phyloP scores from a whole-genome alignment of 140 eudicot genomes.

The Flaveria floridana region DNA sequence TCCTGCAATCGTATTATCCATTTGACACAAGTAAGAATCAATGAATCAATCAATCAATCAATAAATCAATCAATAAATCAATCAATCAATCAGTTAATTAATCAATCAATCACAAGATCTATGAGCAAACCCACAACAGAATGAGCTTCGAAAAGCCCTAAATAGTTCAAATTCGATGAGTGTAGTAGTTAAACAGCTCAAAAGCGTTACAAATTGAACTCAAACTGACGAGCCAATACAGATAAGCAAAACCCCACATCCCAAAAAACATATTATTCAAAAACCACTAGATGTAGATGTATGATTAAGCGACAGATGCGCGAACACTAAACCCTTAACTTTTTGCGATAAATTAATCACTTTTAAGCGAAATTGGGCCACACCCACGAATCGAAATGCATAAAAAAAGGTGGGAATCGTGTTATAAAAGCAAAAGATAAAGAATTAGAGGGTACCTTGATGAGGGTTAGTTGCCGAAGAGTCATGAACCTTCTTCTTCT shows the following conservation, averaged over 20 bases:
- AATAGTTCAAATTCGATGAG: conserved; percentile 15
- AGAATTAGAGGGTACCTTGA: conserved; percentile 35
- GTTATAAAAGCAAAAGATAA: not conserved
- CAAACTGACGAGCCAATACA: conserved; percentile 22
- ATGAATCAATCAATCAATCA: not conserved
- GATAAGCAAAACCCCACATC: conserved; percentile 40
- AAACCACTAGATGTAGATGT: conserved; percentile 23
- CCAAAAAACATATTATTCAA: conserved; percentile 20
- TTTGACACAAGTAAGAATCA: conserved; percentile 15
- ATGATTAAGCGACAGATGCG: conserved; percentile 29
- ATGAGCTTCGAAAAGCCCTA: conserved; percentile 10
- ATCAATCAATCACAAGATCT: conserved; percentile 25
- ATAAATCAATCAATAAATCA: too few relatives aligned
- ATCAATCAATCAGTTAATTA: too few relatives aligned
- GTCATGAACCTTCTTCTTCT: conserved; percentile 57
- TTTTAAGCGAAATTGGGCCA: conserved; percentile 27
- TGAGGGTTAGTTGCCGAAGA: conserved; percentile 32
- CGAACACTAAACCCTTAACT: conserved; percentile 26
- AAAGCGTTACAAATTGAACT: conserved; percentile 21
- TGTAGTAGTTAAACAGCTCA: conserved; percentile 28
- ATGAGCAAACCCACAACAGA: not conserved
- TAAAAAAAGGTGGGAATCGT: conserved; percentile 3
- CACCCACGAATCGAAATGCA: conserved; percentile 36
- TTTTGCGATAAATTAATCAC: conserved; percentile 18
- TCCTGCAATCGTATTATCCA: conserved; percentile 46